These are phyloP conservation scores for Trypanosoma avium DNA, from an alignment of 208 protist genomes.

Conservation along the genomic window DNA sequence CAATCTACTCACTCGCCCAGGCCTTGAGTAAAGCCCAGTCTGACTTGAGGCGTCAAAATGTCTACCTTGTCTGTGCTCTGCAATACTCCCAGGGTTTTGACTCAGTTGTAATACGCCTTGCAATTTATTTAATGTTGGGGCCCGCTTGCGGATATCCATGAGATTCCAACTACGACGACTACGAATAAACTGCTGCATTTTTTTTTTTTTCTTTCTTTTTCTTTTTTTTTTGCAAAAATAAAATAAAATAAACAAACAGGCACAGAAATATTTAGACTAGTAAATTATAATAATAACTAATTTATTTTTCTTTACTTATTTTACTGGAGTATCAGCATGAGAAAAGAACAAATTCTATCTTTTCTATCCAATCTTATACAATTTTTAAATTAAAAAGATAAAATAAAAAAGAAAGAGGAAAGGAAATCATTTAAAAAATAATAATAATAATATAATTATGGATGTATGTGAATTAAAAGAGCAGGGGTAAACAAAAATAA, in stretches of 20 bases:
- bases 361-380: too few species aligned
- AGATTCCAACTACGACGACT: constrained; percentile 35
- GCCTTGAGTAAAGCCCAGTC: constrained; percentile 57
- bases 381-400: neutral
- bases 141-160: constrained; percentile 34
- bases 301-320: too few species aligned
- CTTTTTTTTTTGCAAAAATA: too few species aligned
- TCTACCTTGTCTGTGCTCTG: constrained; percentile 29
- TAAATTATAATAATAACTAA: neutral
- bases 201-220: too few species aligned
- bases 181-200: constrained; percentile 21
- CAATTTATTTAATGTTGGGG: constrained; percentile 36
- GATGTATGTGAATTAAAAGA: neutral
- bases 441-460: constrained; percentile 5
- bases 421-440: constrained; percentile 9
- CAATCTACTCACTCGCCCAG: constrained; percentile 39
- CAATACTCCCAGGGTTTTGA: constrained; percentile 33
- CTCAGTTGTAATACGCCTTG: constrained; percentile 34
- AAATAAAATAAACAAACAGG: too few species aligned
- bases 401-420: constrained; percentile 12
- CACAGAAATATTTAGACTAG: too few species aligned
- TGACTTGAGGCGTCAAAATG: constrained; percentile 41
- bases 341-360: too few species aligned
- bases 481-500: neutral
- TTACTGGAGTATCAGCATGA: too few species aligned